Conservation (phyloP, 805 yeast species). For the Kodamaea neixiangensis region DNA sequence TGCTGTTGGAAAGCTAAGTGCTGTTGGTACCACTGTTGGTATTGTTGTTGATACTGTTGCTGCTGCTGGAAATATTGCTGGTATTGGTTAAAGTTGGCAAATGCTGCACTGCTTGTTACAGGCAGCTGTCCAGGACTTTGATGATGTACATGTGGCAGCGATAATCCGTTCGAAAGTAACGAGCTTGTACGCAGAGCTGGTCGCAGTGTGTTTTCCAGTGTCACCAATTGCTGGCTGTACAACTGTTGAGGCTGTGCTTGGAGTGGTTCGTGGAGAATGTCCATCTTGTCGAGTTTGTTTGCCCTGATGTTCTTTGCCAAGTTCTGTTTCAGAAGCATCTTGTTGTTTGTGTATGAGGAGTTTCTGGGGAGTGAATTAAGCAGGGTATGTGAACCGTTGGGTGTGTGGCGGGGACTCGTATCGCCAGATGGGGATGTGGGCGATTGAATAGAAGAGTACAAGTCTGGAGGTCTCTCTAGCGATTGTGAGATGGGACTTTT, state of each 20-base stretch:
- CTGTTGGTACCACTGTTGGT: slow-evolving; percentile 8
- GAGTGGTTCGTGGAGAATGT: background rate
- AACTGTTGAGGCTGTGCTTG: background rate
- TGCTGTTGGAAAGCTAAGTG: slow-evolving; percentile 4
- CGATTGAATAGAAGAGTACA: background rate
- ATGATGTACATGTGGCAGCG: background rate
- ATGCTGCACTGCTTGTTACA: background rate
- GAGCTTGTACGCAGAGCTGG: slow-evolving; percentile 3
- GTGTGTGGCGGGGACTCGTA: slow-evolving; percentile 9
- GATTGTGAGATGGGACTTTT: background rate
- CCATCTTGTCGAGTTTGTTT: slow-evolving; percentile 9
- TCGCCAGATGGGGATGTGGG: background rate
- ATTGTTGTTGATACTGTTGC: slow-evolving; percentile 6
- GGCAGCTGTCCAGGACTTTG: background rate
- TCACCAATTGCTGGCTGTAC: background rate
- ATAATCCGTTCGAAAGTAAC: background rate
- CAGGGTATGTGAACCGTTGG: background rate
- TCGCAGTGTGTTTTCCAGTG: slow-evolving; percentile 1
- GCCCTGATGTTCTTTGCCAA: slow-evolving; percentile 26
- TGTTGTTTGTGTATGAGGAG: slow-evolving; percentile 20
- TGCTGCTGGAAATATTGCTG: slow-evolving; percentile 4
- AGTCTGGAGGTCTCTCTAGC: background rate
- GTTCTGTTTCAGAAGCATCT: slow-evolving; percentile 17
- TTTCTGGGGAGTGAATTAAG: slow-evolving; percentile 11
- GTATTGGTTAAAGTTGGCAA: background rate